Percentiles rank a stretch among this genome's conserved stretches.
Conservation (phyloP, 23 red algal species). For the Chondrus crispus region DNA sequence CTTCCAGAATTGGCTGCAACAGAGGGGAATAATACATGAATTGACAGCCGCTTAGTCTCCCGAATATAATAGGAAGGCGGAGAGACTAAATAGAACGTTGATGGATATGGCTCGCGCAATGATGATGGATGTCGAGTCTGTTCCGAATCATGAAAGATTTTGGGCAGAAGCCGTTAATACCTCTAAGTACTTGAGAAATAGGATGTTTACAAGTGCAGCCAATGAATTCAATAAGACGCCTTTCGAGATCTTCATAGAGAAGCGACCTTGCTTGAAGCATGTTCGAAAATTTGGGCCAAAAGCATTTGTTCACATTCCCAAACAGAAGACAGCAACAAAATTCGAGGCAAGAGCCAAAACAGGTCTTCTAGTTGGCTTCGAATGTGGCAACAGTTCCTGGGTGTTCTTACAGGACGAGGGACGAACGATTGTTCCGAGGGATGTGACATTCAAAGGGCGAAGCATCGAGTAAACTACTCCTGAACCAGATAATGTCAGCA, state of each 20-base stretch:
- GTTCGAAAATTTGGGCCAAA: neutral
- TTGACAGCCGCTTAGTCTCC: too few relatives aligned
- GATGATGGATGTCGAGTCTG: neutral
- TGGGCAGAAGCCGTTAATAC: neutral
- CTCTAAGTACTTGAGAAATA: neutral
- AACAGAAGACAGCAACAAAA: neutral
- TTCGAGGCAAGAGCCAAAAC: neutral
- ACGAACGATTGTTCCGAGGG: too few relatives aligned
- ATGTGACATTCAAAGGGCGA: too few relatives aligned
- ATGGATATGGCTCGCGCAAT: neutral
- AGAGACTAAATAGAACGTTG: neutral
- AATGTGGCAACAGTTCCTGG: too few relatives aligned
- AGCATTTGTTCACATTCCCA: neutral
- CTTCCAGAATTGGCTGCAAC: neutral
- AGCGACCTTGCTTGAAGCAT: neutral
- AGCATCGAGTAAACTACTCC: too few relatives aligned
- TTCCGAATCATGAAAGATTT: neutral
- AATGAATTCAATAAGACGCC: neutral
- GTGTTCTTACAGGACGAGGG: too few relatives aligned
- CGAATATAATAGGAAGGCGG: too few relatives aligned
- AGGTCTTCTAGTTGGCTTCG: conserved; percentile 20
- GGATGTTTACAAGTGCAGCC: neutral
- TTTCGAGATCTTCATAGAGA: neutral
- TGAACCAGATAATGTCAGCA: too few relatives aligned
- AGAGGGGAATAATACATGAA: neutral